These are phyloP conservation scores for Starmerella tilneyi DNA, from an alignment of 805 yeast species.

Conservation along the genomic window DNA sequence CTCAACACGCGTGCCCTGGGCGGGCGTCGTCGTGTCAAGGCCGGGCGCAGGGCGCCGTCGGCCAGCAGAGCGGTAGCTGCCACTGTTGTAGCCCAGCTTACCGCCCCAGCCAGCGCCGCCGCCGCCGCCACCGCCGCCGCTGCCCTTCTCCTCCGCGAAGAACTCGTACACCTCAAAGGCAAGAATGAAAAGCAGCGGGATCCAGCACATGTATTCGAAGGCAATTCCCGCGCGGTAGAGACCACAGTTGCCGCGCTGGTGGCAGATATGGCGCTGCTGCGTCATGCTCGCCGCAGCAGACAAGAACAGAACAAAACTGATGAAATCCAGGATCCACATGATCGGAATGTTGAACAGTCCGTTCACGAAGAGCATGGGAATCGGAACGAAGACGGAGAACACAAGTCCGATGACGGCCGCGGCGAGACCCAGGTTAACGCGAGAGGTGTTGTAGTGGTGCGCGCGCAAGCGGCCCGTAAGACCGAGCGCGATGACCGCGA, in stretches of 20 bases:
- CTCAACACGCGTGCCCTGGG: background rate
- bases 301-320: constrained; percentile 17
- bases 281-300: constrained; percentile 20
- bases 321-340: constrained; percentile 16
- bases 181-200: constrained; percentile 14
- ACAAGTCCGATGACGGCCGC: constrained; percentile 17
- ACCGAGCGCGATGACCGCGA: constrained; percentile 72
- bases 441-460: constrained; percentile 10
- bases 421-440: constrained; percentile 20
- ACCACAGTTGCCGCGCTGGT: constrained; percentile 18
- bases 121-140: too few relatives aligned
- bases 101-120: background rate
- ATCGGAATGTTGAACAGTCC: background rate
- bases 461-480: constrained; percentile 43
- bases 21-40: background rate
- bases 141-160: constrained; percentile 6
- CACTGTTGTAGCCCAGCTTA: constrained; percentile 1
- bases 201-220: constrained; percentile 23
- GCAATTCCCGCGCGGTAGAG: constrained; percentile 19
- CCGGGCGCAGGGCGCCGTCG: background rate
- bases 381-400: constrained; percentile 14
- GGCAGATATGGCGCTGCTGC: constrained; percentile 14
- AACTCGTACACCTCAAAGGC: constrained; percentile 15
- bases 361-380: constrained; percentile 9
- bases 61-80: constrained; percentile 1